Evolutionary conservation across 164 flowering plant genomes (phyloP).

Genomic region (Vitis amurensis): DNA sequence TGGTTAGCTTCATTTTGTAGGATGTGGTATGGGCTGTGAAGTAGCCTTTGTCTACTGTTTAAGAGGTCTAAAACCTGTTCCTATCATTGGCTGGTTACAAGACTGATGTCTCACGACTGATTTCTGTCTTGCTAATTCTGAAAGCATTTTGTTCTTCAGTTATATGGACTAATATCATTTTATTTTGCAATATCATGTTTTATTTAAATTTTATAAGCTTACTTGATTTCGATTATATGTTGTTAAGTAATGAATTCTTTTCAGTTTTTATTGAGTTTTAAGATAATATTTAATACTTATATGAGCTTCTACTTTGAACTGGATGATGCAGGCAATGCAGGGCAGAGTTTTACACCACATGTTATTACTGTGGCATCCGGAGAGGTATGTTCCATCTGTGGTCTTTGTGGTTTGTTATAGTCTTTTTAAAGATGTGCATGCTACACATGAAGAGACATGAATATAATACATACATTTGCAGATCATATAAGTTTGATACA

Average conservation of each 20-base stretch:
- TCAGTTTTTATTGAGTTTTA: neutral
- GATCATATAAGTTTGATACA: no score
- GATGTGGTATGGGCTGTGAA: conserved; percentile 4
- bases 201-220: neutral
- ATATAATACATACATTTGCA: no score
- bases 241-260: no score
- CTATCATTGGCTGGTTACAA: no score
- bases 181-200: neutral
- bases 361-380: conserved; percentile 58
- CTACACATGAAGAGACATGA: no score
- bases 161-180: no score
- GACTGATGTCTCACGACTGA: no score
- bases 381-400: conserved; percentile 45
- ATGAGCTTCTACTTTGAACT: conserved; percentile 4
- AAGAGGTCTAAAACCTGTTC: no score
- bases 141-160: no score
- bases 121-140: no score
- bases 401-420: neutral
- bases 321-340: conserved; percentile 53
- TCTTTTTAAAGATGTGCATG: no score
- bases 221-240: neutral
- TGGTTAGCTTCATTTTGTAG: neutral
- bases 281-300: conserved; percentile 8
- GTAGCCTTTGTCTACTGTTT: conserved; percentile 3
- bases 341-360: conserved; percentile 74